Percentiles rank a stretch among this genome's conserved stretches.
Evolutionary conservation across 805 yeast genomes (phyloP).

Genomic region (Candida suzukii): DNA sequence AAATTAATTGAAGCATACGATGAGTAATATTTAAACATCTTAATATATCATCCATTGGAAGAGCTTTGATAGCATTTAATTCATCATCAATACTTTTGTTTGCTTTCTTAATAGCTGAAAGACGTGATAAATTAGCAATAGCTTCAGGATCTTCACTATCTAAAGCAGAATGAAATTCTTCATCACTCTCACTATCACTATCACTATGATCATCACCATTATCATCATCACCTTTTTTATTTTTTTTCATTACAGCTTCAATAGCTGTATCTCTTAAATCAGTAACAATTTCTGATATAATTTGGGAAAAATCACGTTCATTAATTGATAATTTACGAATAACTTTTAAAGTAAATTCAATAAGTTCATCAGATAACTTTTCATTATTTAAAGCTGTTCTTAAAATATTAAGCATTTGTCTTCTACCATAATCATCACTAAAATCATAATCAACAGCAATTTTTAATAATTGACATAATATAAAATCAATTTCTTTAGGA

Average conservation of each 20-base stretch:
- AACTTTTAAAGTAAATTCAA: constrained; percentile 54
- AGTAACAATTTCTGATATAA: constrained; percentile 78
- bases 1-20: constrained; percentile 59
- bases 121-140: constrained; percentile 22
- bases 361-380: constrained; percentile 44
- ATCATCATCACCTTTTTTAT: constrained; percentile 12
- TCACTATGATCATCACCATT: constrained; percentile 12
- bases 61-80: constrained; percentile 29
- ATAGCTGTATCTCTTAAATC: constrained; percentile 69
- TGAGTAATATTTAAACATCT: constrained; percentile 66
- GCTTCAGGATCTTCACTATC: constrained; percentile 19
- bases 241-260: constrained; percentile 28
- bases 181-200: constrained; percentile 16
- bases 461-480: constrained; percentile 63
- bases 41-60: constrained; percentile 40
- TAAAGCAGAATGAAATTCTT: constrained; percentile 19
- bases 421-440: constrained; percentile 85
- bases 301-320: constrained; percentile 78
- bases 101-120: constrained; percentile 21
- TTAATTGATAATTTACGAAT: constrained; percentile 64
- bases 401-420: constrained; percentile 58
- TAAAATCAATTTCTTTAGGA: constrained; percentile 57
- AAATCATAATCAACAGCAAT: constrained; percentile 72
- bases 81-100: constrained; percentile 25
- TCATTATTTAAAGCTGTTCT: constrained; percentile 55